Evolutionary conservation across 2,329 filamentous ascomycete species (phyloP), one percentile per base, ranked within the genome.

Genomic region (Bipolaris zeicola): DNA sequence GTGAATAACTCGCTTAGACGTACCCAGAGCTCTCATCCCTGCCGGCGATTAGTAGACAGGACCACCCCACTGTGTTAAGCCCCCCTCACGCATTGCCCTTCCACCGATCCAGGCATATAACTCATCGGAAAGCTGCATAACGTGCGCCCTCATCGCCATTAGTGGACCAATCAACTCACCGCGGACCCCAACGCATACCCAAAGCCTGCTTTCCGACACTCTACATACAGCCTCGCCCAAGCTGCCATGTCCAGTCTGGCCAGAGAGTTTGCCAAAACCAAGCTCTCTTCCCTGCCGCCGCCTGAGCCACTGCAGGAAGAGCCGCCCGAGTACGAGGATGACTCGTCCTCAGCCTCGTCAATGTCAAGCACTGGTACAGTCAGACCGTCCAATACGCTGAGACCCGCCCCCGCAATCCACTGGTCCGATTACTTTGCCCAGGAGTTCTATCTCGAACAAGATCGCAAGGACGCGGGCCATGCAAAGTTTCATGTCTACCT

Each of bases 371-470:
- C 92, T 3, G 92, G 93, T 24, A 98, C 94, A n/a, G 84, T 98
- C 59, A 89, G 92, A 61, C 92, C 93, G 0, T 90, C 90, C 4
- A 85, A 86, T 6, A 89, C 85, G 64, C 86, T 88, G 65, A 88
- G 88, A 60, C 80, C 76, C 28, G 68, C 84, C 47, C 81, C 85
- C 51, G 82, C 85, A 31, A 85, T 89, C 43, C 87, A 88, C 53
- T 99, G 95, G 95, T 92, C 91, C 22, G 87, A 90, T 36, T 98
- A 92, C 79, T 98, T 97, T 78, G 87, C 92, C 63, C 88, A 92
- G 67, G 94, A 98, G 74, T 82, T 98, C 53, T 92, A 87, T 68
- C 82, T 98, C 48, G 80, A 84, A 78, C 78, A 45, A 68, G 76
- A 61, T 37, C 50, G 52, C 6, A 50, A 62, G 11, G 69, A 76